phyloP scores from a whole-genome alignment of 768 basidiomycete genomes.

The Leccinum obscurum region DNA sequence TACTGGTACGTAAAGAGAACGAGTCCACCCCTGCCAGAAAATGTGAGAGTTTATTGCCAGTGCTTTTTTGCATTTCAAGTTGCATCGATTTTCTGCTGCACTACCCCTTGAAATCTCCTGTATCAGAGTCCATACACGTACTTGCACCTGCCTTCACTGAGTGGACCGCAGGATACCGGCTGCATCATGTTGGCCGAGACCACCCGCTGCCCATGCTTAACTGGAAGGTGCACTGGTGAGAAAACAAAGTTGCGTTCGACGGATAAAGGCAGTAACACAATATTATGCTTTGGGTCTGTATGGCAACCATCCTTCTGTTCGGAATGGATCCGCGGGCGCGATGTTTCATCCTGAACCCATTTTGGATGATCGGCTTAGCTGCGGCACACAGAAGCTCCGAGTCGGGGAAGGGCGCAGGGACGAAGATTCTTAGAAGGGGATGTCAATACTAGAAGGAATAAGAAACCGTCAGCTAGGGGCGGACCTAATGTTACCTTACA shows the following conservation, averaged over 20 bases:
- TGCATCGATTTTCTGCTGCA: conserved; percentile 21
- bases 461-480: conserved; percentile 7
- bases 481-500: conserved; percentile 9
- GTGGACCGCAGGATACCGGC: conserved; percentile 5
- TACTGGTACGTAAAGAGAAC: conserved; percentile 27
- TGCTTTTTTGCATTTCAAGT: background rate
- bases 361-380: conserved; percentile 24
- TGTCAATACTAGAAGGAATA: conserved; percentile 13
- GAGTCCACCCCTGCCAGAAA: conserved; percentile 20
- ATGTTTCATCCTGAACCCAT: conserved; percentile 17
- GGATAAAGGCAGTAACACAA: conserved; percentile 6
- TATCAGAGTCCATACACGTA: conserved; percentile 2
- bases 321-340: conserved; percentile 29
- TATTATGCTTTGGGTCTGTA: conserved; percentile 12
- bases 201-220: conserved; percentile 12
- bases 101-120: background rate
- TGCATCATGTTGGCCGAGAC: conserved; percentile 9
- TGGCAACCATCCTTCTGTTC: conserved; percentile 20
- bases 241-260: conserved; percentile 14
- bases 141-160: conserved; percentile 1
- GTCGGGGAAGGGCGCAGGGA: conserved; percentile 20
- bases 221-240: conserved; percentile 16
- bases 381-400: conserved; percentile 24
- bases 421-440: conserved; percentile 17
- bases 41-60: conserved; percentile 21